phyloP scores from a whole-genome alignment of 1,284 basidiomycete genomes.

The Leccinum griseonigrum region DNA sequence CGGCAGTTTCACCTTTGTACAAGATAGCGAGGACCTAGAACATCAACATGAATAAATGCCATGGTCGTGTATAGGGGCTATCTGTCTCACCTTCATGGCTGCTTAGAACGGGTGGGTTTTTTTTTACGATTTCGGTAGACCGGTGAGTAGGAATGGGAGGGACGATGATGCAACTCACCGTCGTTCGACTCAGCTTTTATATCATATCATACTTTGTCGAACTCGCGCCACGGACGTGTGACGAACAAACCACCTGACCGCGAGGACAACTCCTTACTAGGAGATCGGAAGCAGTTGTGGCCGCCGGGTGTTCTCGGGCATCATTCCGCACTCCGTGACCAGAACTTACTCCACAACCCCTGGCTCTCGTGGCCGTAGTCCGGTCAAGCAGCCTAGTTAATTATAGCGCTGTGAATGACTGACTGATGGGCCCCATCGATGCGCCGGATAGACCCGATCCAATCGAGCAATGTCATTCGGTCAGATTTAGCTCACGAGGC shows the following conservation, averaged over 20 bases:
- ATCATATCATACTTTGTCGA: conserved; percentile 4
- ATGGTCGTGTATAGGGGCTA: neutral
- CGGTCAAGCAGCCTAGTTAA: neutral
- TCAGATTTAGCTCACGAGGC: conserved; percentile 12
- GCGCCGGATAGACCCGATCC: neutral
- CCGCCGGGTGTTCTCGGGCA: conserved; percentile 15
- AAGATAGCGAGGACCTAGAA: conserved; percentile 78
- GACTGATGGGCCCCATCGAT: neutral
- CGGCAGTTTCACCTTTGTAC: conserved; percentile 73
- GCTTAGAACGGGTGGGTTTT: conserved; percentile 1
- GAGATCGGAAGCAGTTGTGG: neutral
- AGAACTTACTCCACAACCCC: neutral
- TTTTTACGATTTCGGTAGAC: neutral
- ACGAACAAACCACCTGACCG: neutral
- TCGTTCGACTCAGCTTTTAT: conserved; percentile 21
- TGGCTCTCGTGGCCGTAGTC: conserved; percentile 3
- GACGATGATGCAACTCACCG: neutral
- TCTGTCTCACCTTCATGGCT: conserved; percentile 28
- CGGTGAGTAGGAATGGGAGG: neutral
- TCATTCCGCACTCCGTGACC: neutral
- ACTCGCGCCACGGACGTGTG: conserved; percentile 1
- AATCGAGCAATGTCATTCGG: neutral
- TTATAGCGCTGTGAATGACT: neutral
- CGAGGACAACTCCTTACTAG: neutral
- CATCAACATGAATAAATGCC: conserved; percentile 1